A percentile compares a stretch with the other conserved stretches of the same genome.
phyloP scores from a whole-genome alignment of 164 flowering plant species.

The Magnolia kwangsiensis region DNA sequence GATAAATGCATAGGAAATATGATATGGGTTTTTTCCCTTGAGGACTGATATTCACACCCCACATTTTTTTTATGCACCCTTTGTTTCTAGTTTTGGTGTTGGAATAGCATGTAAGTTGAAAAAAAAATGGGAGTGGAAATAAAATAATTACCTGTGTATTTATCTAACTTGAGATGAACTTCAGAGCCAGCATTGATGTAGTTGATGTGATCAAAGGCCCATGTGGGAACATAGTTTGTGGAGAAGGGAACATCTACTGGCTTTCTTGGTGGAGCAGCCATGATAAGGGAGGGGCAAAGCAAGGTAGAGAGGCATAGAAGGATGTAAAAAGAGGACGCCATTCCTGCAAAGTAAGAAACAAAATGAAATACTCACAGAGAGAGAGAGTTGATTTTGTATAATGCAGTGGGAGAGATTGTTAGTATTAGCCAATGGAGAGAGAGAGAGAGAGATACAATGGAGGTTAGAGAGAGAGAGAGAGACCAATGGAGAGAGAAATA shows the following conservation, averaged over 20 bases:
- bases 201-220: conserved; percentile 81
- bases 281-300: conserved; percentile 22
- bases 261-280: conserved; percentile 39
- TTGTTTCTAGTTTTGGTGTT: neutral
- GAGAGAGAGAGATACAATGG: neutral
- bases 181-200: conserved; percentile 63
- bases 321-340: conserved; percentile 29
- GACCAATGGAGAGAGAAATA: neutral
- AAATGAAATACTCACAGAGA: neutral
- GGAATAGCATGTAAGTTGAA: neutral
- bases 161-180: conserved; percentile 59
- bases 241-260: conserved; percentile 59
- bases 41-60: no score
- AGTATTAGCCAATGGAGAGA: neutral
- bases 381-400: neutral
- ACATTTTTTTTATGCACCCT: no score
- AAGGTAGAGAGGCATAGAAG: conserved; percentile 19
- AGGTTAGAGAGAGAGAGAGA: neutral
- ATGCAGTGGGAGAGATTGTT: neutral
- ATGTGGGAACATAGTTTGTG: conserved; percentile 65
- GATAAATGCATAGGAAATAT: neutral
- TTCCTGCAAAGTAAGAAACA: conserved; percentile 22
- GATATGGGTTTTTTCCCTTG: neutral
- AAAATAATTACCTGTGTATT: conserved; percentile 50
- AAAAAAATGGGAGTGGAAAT: no score